Percentiles rank a stretch among this genome's conserved stretches.
Evolutionary conservation across 208 protist genomes (phyloP).

Genomic region (Trypanosoma platydactyli): DNA sequence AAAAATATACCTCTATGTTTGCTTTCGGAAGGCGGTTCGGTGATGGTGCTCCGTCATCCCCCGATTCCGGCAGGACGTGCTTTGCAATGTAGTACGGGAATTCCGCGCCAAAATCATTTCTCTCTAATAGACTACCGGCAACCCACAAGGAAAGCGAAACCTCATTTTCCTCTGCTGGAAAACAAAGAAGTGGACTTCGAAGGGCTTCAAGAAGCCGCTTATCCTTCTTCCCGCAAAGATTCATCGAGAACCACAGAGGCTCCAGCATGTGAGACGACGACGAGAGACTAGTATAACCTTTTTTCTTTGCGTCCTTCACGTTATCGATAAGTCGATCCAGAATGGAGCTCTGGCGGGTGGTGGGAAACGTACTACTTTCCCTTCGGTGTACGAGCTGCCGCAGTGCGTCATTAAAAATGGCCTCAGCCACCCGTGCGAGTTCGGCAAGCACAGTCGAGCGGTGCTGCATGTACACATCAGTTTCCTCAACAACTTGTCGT

Average conservation of each 20-base stretch:
- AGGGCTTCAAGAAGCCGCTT: slow-evolving; percentile 63
- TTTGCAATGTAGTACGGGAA: slow-evolving; percentile 86
- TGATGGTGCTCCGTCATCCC: slow-evolving; percentile 8
- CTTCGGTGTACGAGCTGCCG: slow-evolving; percentile 51
- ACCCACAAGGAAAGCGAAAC: slow-evolving; percentile 86
- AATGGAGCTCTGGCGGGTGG: slow-evolving; percentile 45
- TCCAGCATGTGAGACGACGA: slow-evolving; percentile 80
- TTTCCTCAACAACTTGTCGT: slow-evolving; percentile 41
- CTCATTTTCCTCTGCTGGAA: slow-evolving; percentile 64
- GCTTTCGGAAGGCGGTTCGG: slow-evolving; percentile 47
- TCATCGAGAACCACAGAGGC: slow-evolving; percentile 60
- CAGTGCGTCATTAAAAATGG: slow-evolving; percentile 49
- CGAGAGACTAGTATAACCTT: slow-evolving; percentile 79
- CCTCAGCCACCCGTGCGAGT: slow-evolving; percentile 45
- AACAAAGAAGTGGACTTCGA: slow-evolving; percentile 41
- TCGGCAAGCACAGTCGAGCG: slow-evolving; percentile 53
- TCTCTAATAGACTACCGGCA: slow-evolving; percentile 64
- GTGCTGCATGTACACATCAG: slow-evolving; percentile 34
- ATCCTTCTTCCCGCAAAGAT: slow-evolving; percentile 58
- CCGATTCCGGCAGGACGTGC: slow-evolving; percentile 36
- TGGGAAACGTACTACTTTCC: slow-evolving; percentile 52
- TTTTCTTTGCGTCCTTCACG: slow-evolving; percentile 54
- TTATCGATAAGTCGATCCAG: slow-evolving; percentile 65
- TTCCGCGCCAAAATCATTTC: slow-evolving; percentile 51
- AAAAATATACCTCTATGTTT: slow-evolving; percentile 85